phyloP scores from a whole-genome alignment of 2,329 filamentous ascomycete genomes.

The Hymenoscyphus salicellus region DNA sequence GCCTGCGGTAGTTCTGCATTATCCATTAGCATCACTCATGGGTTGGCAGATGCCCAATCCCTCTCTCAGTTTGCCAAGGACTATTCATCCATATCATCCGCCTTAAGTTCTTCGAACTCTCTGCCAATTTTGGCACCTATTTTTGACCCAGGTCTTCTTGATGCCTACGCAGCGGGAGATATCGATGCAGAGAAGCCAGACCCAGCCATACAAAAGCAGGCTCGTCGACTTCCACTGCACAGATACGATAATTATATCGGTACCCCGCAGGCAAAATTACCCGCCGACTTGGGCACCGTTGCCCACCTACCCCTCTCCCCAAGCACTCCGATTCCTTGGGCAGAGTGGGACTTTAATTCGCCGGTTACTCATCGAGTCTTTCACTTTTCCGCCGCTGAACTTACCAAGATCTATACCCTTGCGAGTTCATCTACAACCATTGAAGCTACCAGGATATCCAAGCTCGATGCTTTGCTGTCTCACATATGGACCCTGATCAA shows the following conservation, averaged over 20 bases:
- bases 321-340: conserved; percentile 41
- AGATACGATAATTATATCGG: conserved; percentile 45
- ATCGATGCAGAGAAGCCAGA: conserved; percentile 28
- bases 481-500: conserved; percentile 47
- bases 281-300: conserved; percentile 31
- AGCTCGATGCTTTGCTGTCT: conserved; percentile 46
- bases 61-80: conserved; percentile 44
- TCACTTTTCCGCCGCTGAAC: conserved; percentile 39
- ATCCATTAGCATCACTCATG: conserved; percentile 43
- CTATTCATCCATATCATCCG: conserved; percentile 39
- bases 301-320: conserved; percentile 24
- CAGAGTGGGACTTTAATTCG: conserved; percentile 41
- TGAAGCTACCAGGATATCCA: conserved; percentile 35
- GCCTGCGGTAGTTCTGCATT: conserved; percentile 43
- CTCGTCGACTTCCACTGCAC: conserved; percentile 43
- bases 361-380: conserved; percentile 38
- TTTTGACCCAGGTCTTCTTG: conserved; percentile 43
- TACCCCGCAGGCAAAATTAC: conserved; percentile 19
- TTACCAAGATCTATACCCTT: conserved; percentile 37
- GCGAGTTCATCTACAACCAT: conserved; percentile 17
- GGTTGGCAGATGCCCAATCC: conserved; percentile 44
- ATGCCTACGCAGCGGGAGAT: conserved; percentile 36
- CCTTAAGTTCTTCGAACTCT: conserved; percentile 5
- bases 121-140: conserved; percentile 31
- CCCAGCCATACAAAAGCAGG: conserved; percentile 31